Conservation (phyloP, 2,329 filamentous ascomycete species). For the Penicillium rolfsii region DNA sequence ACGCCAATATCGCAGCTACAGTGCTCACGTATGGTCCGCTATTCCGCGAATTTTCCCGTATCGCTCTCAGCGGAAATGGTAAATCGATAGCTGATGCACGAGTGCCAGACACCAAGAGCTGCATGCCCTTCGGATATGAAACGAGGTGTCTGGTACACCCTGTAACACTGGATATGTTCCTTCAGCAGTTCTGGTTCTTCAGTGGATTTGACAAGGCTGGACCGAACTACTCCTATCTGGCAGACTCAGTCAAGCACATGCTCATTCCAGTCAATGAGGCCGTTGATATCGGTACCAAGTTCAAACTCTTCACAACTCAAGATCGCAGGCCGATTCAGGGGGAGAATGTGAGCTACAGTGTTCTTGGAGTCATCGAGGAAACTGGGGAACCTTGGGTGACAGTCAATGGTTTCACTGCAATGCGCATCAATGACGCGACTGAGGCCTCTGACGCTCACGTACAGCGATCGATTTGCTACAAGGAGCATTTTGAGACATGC, state of each 20-base stretch:
- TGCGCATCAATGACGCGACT: neutral
- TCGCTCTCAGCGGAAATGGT: constrained; percentile 4
- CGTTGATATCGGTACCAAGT: neutral
- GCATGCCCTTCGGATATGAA: constrained; percentile 6
- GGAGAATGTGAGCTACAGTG: constrained; percentile 2
- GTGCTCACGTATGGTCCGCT: constrained; percentile 1
- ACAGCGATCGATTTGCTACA: neutral
- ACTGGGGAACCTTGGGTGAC: constrained; percentile 8
- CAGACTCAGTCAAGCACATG: constrained; percentile 6
- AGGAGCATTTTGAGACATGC: constrained; percentile 8
- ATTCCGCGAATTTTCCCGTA: constrained; percentile 6
- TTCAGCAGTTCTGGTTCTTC: constrained; percentile 8
- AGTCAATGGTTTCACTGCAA: constrained; percentile 3
- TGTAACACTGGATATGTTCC: constrained; percentile 4
- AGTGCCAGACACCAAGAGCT: constrained; percentile 4
- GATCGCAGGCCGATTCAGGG: neutral
- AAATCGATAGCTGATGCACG: constrained; percentile 2
- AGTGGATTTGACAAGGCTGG: constrained; percentile 6
- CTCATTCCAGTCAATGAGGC: constrained; percentile 5
- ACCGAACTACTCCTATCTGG: constrained; percentile 1
- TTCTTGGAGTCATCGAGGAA: constrained; percentile 1
- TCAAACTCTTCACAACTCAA: constrained; percentile 3
- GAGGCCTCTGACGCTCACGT: neutral
- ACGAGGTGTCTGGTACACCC: constrained; percentile 3
- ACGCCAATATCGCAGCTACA: constrained; percentile 3